phyloP scores from a whole-genome alignment of 768 basidiomycete genomes.

The Trametes cinnabarina region DNA sequence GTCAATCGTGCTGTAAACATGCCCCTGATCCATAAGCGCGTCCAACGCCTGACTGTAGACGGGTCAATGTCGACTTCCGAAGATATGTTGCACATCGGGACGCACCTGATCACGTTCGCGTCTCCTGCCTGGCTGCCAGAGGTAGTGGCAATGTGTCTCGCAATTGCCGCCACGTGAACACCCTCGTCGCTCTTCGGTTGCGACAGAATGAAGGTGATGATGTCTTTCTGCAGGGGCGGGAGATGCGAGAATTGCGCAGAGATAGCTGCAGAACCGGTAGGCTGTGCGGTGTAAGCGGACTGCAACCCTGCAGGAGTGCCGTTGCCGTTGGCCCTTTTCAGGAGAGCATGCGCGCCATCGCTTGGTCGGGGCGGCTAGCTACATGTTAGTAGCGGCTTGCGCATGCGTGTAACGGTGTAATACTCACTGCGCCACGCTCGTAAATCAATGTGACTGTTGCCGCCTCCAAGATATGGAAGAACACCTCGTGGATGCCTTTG shows the following conservation, averaged over 20 bases:
- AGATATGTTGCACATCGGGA: not conserved
- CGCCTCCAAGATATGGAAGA: constrained; percentile 78
- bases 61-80: not conserved
- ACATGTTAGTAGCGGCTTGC: not conserved
- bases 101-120: constrained; percentile 63
- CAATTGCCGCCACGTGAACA: constrained; percentile 70
- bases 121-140: constrained; percentile 33
- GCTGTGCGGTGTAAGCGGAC: constrained; percentile 36
- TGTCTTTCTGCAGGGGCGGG: constrained; percentile 56
- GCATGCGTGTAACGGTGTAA: not conserved
- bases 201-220: constrained; percentile 59
- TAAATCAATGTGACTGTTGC: constrained; percentile 65
- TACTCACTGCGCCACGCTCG: constrained; percentile 63
- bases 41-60: constrained; percentile 67
- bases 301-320: constrained; percentile 11
- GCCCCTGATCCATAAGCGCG: constrained; percentile 73
- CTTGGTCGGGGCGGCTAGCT: constrained; percentile 21
- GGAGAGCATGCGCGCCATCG: constrained; percentile 9
- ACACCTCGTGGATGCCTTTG: constrained; percentile 71
- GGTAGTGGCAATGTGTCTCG: constrained; percentile 46
- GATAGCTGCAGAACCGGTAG: constrained; percentile 4
- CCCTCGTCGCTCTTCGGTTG: constrained; percentile 58
- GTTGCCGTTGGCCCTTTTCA: constrained; percentile 3
- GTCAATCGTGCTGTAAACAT: constrained; percentile 76
- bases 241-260: constrained; percentile 55